Percentiles rank a stretch among this genome's conserved stretches.
Evolutionary conservation across 1,284 basidiomycete genomes (phyloP).

Genomic region (Cystobasidium slooffiae): DNA sequence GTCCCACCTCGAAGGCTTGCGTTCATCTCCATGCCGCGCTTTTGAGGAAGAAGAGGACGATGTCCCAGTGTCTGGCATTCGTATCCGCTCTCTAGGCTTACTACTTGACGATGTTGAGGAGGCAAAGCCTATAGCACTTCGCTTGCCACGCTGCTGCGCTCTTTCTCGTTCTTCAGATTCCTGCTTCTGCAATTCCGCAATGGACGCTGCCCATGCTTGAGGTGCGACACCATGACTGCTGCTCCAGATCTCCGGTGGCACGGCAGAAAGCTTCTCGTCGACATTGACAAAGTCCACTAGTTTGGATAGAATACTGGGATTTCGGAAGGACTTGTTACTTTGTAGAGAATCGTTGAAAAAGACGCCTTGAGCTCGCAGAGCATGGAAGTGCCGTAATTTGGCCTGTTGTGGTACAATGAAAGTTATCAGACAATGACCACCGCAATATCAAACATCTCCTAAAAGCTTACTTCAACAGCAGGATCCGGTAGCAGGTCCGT

Average conservation of each 20-base stretch:
- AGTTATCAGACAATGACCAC: neutral
- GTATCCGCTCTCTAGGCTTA: neutral
- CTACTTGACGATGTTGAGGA: slow-evolving; percentile 18
- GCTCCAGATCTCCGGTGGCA: slow-evolving; percentile 72
- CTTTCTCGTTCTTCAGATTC: slow-evolving; percentile 38
- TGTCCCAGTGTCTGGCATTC: neutral
- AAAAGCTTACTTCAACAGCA: slow-evolving; percentile 28
- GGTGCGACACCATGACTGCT: slow-evolving; percentile 56
- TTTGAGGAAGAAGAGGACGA: neutral
- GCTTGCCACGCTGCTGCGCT: slow-evolving; percentile 40
- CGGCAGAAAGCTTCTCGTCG: slow-evolving; percentile 80
- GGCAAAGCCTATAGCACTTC: slow-evolving; percentile 41
- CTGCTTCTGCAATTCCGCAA: slow-evolving; percentile 45
- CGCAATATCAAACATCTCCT: neutral
- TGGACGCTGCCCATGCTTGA: slow-evolving; percentile 35
- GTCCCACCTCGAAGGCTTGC: slow-evolving; percentile 23
- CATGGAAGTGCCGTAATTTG: slow-evolving; percentile 75
- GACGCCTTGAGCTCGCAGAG: slow-evolving; percentile 68
- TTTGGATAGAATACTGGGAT: slow-evolving; percentile 90
- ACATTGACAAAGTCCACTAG: slow-evolving; percentile 87
- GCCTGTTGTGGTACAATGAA: slow-evolving; percentile 61
- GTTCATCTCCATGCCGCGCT: neutral
- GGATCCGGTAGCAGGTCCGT: slow-evolving; percentile 34
- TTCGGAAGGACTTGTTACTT: slow-evolving; percentile 85
- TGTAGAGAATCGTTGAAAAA: slow-evolving; percentile 95